These are phyloP conservation scores for Kodamaea leandrae DNA, from an alignment of 805 yeast genomes.

Conservation along the genomic window DNA sequence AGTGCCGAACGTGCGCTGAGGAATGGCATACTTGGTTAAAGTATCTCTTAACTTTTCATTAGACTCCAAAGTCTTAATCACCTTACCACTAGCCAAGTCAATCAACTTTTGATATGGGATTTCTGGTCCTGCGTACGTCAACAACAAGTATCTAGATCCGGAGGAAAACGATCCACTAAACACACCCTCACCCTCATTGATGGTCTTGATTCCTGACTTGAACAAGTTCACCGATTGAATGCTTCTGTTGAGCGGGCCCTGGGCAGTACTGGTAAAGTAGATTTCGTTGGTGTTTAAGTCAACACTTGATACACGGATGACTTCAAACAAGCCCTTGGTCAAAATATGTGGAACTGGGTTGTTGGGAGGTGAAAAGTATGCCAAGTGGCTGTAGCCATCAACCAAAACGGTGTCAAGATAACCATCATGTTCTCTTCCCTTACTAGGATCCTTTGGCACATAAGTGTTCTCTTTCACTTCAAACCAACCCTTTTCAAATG, in stretches of 20 bases:
- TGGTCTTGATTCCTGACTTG: slow-evolving; percentile 39
- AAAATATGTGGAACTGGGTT: slow-evolving; percentile 46
- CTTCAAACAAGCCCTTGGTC: slow-evolving; percentile 85
- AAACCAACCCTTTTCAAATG: slow-evolving; percentile 60
- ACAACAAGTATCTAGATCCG: slow-evolving; percentile 68
- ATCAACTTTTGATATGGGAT: slow-evolving; percentile 77
- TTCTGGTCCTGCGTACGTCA: slow-evolving; percentile 75
- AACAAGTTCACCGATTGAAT: slow-evolving; percentile 63
- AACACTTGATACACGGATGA: slow-evolving; percentile 65
- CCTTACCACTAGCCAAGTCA: slow-evolving; percentile 26
- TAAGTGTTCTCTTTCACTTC: slow-evolving; percentile 38
- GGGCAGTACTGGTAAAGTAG: slow-evolving; percentile 70
- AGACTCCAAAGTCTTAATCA: slow-evolving; percentile 43
- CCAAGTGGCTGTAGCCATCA: slow-evolving; percentile 71
- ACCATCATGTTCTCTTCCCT: slow-evolving; percentile 47
- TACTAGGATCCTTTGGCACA: slow-evolving; percentile 34
- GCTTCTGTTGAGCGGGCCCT: slow-evolving; percentile 81
- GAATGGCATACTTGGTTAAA: slow-evolving; percentile 51
- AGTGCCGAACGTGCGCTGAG: slow-evolving; percentile 52
- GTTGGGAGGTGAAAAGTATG: slow-evolving; percentile 72
- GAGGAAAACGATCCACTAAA: slow-evolving; percentile 72
- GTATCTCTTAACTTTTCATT: slow-evolving; percentile 43
- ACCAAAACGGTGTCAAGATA: slow-evolving; percentile 75
- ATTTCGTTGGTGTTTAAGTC: slow-evolving; percentile 46
- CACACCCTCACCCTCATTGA: slow-evolving; percentile 55